phyloP scores from a whole-genome alignment of 306 rosid genomes.

The Prunus salicina region DNA sequence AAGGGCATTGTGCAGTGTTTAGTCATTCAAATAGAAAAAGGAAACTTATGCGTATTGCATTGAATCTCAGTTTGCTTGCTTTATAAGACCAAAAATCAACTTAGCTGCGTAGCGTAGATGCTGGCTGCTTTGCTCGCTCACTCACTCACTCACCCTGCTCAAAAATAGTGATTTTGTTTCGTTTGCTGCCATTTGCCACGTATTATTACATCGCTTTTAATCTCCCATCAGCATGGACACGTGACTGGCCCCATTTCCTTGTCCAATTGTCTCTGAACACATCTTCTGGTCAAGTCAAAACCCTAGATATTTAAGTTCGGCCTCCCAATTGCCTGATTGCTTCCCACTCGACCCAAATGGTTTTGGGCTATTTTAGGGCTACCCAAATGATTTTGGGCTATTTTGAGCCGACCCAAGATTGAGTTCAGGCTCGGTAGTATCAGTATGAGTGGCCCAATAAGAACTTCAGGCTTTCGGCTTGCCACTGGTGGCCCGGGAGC shows the following conservation, averaged over 20 bases:
- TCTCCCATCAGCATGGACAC: neutral
- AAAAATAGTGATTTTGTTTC: neutral
- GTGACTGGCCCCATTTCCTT: conserved; percentile 8
- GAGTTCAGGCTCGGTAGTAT: neutral
- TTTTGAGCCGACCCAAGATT: neutral
- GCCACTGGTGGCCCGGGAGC: neutral
- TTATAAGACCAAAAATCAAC: conserved; percentile 12
- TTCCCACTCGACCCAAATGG: neutral
- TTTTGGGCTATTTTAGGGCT: neutral
- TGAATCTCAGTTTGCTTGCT: conserved; percentile 16
- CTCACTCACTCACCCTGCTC: neutral
- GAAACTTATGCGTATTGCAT: neutral
- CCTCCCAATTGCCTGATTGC: neutral
- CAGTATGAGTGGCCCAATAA: neutral
- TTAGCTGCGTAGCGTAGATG: neutral
- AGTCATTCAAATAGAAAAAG: neutral
- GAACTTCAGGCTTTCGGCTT: neutral
- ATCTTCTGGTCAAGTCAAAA: conserved; percentile 4
- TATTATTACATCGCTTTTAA: conserved; percentile 3
- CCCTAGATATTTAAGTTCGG: neutral
- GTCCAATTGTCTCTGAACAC: neutral
- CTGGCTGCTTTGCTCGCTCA: neutral
- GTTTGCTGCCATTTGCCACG: neutral
- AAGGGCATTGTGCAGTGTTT: conserved; percentile 1
- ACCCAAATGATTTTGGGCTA: neutral